These are phyloP conservation scores for Alisma plantagoaquatica DNA, from an alignment of 106 monocot species.

Conservation along the genomic window DNA sequence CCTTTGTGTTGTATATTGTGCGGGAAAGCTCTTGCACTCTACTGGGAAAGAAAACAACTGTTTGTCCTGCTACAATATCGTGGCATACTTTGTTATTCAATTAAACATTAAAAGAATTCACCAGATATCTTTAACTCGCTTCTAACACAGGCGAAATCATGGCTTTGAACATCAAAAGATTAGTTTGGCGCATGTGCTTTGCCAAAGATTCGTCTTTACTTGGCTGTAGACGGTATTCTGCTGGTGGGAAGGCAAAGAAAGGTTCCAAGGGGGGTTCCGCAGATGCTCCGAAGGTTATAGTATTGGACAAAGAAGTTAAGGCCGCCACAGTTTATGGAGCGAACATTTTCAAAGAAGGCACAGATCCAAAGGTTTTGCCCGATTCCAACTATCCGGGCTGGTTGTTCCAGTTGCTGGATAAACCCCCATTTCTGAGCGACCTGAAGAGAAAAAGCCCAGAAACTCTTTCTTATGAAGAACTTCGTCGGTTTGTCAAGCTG, in stretches of 20 bases:
- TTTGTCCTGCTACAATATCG: background rate
- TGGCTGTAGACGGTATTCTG: constrained; percentile 28
- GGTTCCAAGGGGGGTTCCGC: constrained; percentile 41
- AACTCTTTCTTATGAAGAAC: constrained; percentile 63
- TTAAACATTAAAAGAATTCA: too few species aligned
- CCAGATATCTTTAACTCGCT: too few species aligned
- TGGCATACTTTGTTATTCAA: too few species aligned
- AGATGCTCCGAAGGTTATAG: constrained; percentile 55
- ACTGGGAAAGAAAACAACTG: background rate
- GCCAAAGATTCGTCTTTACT: constrained; percentile 7
- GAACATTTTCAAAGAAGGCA: constrained; percentile 83
- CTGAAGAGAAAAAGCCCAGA: constrained; percentile 51
- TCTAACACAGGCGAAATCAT: constrained; percentile 5
- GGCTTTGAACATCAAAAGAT: constrained; percentile 21
- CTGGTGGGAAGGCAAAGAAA: constrained; percentile 59
- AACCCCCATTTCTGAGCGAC: constrained; percentile 70
- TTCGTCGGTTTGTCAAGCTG: constrained; percentile 62
- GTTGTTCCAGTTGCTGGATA: constrained; percentile 81
- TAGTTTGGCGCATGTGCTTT: background rate
- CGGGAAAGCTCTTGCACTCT: too few species aligned
- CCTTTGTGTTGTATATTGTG: background rate
- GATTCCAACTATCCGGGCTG: constrained; percentile 86
- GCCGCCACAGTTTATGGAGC: constrained; percentile 68
- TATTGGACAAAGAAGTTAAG: constrained; percentile 60
- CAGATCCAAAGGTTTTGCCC: constrained; percentile 65